Evolutionary conservation across 208 protist species (phyloP), one percentile per base, ranked within the genome.

Genomic region (Trypanosomatidae sp.): DNA sequence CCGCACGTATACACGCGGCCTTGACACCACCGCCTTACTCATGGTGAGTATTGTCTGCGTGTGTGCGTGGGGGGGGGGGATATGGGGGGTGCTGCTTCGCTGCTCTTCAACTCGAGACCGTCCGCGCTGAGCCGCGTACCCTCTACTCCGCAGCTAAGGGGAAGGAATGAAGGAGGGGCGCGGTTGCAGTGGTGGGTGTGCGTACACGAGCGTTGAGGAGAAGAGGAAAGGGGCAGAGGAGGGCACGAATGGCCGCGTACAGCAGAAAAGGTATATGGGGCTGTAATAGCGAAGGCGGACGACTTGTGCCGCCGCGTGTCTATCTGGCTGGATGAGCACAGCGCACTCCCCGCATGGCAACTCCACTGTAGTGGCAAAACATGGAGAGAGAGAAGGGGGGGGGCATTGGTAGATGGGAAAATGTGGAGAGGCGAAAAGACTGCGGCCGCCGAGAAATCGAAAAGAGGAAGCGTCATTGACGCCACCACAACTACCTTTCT

Each of bases 1-100:
- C 62, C 93, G 90, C 30, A 93, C 85, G 83, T 97, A 97, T 78
- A 97, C 93, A 22, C 93, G 90, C 0, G 93, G 93, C 47, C 93
- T 84, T 13, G 91, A 96, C 3, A 94, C 91, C 7, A 66, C 84
- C 1, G 81, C 69, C 60, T 91, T 95, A 69, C 86, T 91, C 90
- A 95, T 95, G 30, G 19, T 68, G 7, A 33, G 56, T 62, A 62
- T 9, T 53, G 49, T 53, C 49, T 53, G 49, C 19, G 49, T 53
- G 49, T 53, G 49, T 53, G 49, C 19, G 49, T 13, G 8, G 49
- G 49, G 49, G 49, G 49, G 47, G 10, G 49, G 15, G 19, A 53
- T 36, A 36, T 25, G 49, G 17, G 22, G 7, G 28, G 25, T 33
- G 53, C 9, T 33, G 25, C 53, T 2, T 13, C 10, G 12, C 53